A percentile compares a stretch with the other conserved stretches of the same genome.
phyloP scores from a whole-genome alignment of 2,329 filamentous ascomycete species.

The Exserohilum turcica region DNA sequence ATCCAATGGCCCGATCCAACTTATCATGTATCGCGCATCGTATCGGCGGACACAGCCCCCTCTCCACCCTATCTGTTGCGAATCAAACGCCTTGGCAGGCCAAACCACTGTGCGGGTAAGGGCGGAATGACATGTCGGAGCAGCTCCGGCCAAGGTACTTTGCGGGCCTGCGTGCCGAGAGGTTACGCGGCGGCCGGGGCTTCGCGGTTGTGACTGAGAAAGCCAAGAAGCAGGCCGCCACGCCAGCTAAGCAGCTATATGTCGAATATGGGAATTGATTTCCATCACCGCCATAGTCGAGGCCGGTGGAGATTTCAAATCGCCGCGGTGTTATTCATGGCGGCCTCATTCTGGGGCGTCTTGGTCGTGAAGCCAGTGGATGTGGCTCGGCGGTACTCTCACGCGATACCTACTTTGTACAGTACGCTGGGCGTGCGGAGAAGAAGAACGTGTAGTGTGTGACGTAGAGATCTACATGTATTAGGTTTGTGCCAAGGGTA shows the following conservation, averaged over 20 bases:
- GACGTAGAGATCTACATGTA: background rate
- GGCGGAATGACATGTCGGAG: background rate
- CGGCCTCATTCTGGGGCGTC: no score
- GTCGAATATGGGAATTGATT: background rate
- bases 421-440: background rate
- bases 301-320: no score
- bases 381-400: background rate
- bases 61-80: background rate
- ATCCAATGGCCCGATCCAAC: constrained; percentile 4
- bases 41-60: constrained; percentile 9
- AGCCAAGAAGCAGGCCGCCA: background rate
- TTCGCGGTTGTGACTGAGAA: background rate
- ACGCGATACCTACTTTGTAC: background rate
- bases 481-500: background rate
- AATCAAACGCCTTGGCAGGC: background rate
- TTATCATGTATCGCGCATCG: constrained; percentile 2
- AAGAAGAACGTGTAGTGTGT: background rate
- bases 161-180: background rate
- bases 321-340: no score
- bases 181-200: constrained; percentile 6
- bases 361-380: no score
- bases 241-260: background rate
- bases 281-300: no score
- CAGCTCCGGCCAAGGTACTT: background rate
- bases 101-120: background rate